Evolutionary conservation across 306 rosid genomes (phyloP).

Genomic region (Acacia acuminata): DNA sequence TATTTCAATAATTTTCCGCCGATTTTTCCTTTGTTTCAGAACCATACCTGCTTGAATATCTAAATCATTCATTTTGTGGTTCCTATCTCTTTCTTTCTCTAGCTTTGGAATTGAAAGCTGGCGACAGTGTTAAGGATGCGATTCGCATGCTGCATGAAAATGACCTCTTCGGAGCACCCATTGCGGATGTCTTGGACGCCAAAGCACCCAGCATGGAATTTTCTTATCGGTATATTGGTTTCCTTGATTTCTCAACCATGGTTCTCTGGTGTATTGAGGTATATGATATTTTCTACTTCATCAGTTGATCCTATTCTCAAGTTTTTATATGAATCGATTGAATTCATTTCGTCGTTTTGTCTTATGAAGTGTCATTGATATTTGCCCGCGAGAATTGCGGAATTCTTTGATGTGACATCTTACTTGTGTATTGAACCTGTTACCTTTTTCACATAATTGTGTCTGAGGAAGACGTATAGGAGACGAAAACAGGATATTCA

Average conservation of each 20-base stretch:
- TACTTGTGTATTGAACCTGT: not conserved
- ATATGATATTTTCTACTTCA: not conserved
- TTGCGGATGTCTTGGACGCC: not conserved
- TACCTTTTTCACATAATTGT: not conserved
- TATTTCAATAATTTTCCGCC: not conserved
- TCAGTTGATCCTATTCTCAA: not conserved
- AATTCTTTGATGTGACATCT: not conserved
- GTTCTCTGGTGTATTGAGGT: constrained; percentile 14
- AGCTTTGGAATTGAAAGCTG: constrained; percentile 66
- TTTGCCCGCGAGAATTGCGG: not conserved
- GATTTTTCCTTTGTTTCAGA: constrained; percentile 16
- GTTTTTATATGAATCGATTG: not conserved
- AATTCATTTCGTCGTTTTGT: not conserved
- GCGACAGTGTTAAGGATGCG: constrained; percentile 55
- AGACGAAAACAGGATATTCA: not conserved
- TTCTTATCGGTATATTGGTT: constrained; percentile 8
- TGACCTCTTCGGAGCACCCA: constrained; percentile 26
- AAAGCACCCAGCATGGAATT: not conserved
- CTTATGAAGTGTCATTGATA: not conserved
- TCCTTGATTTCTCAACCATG: constrained; percentile 13
- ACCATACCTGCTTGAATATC: not conserved
- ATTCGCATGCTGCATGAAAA: constrained; percentile 45
- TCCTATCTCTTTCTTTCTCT: not conserved
- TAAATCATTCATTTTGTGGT: not conserved
- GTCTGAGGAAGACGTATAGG: not conserved